Percentiles rank a stretch among this genome's conserved stretches.
Evolutionary conservation across 2,329 filamentous ascomycete genomes (phyloP).

Genomic region (Cercospora citrullina): DNA sequence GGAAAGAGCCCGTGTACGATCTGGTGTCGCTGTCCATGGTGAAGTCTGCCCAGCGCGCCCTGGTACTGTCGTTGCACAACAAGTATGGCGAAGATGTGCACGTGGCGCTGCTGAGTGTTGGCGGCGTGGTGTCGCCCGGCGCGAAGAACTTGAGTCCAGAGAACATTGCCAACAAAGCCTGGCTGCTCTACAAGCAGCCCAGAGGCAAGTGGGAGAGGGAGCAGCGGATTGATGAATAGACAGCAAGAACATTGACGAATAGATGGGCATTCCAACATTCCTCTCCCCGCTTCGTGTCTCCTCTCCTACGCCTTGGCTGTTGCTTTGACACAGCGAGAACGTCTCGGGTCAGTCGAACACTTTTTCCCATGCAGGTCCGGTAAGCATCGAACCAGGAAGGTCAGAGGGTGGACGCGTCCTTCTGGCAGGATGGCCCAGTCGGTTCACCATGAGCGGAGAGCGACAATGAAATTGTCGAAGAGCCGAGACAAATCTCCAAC

Average conservation of each 20-base stretch:
- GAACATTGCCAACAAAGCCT: conserved; percentile 50
- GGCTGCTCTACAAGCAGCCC: conserved; percentile 47
- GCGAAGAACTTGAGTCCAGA: conserved; percentile 47
- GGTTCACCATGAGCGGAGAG: too few relatives aligned
- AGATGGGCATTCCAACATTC: neutral
- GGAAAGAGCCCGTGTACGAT: conserved; percentile 49
- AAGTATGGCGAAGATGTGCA: conserved; percentile 50
- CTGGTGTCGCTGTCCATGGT: conserved; percentile 53
- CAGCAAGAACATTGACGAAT: neutral
- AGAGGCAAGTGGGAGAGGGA: conserved; percentile 43
- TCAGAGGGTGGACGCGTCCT: too few relatives aligned
- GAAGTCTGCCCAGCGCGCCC: conserved; percentile 55
- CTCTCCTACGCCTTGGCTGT: neutral
- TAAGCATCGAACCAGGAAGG: neutral
- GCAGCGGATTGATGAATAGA: conserved; percentile 40
- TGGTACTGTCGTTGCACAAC: conserved; percentile 49
- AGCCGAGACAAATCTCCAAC: neutral
- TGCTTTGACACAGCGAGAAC: neutral
- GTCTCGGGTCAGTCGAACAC: neutral
- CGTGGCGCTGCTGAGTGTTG: conserved; percentile 50
- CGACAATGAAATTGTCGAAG: too few relatives aligned
- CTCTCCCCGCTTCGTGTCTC: neutral
- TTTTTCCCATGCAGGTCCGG: neutral
- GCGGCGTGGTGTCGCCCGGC: conserved; percentile 46
- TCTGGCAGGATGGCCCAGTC: too few relatives aligned